Evolutionary conservation across 331 rosid species (phyloP).

Genomic region (Quercus tomentella): DNA sequence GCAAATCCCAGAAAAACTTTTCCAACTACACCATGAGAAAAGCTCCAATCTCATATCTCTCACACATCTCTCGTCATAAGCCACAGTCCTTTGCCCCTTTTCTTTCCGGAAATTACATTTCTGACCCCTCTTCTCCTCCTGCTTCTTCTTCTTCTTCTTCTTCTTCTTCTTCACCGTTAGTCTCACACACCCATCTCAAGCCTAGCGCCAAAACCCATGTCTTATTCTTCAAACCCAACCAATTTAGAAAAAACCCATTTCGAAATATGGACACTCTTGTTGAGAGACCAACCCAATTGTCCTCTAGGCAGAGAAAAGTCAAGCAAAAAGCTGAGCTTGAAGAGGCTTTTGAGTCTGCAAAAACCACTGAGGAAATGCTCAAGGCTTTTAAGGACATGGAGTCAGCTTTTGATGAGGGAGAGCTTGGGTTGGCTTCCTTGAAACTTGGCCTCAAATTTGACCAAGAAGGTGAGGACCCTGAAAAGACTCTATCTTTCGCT

Average conservation of each 20-base stretch:
- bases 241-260: slow-evolving; percentile 37
- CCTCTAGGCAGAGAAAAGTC: slow-evolving; percentile 69
- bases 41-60: slow-evolving; percentile 35
- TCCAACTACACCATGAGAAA: slow-evolving; percentile 47
- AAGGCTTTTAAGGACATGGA: slow-evolving; percentile 68
- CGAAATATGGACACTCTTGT: slow-evolving; percentile 56
- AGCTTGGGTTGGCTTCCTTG: slow-evolving; percentile 75
- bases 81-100: slow-evolving; percentile 15
- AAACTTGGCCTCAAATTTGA: slow-evolving; percentile 84
- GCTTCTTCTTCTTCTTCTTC: slow-evolving; percentile 19
- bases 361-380: slow-evolving; percentile 59
- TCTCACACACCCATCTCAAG: slow-evolving; percentile 25
- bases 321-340: slow-evolving; percentile 63
- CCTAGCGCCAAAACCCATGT: slow-evolving; percentile 35
- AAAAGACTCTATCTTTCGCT: slow-evolving; percentile 60
- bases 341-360: slow-evolving; percentile 75
- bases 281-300: slow-evolving; percentile 36
- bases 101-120: slow-evolving; percentile 27
- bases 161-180: slow-evolving; percentile 23
- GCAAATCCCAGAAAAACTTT: background rate
- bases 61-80: slow-evolving; percentile 38
- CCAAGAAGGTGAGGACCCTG: slow-evolving; percentile 86
- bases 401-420: slow-evolving; percentile 49
- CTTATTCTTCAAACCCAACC: slow-evolving; percentile 31
- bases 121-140: slow-evolving; percentile 21